A percentile compares a stretch with the other conserved stretches of the same genome.
These are phyloP conservation scores for Myotisia sp. DNA, from an alignment of 2,329 filamentous ascomycete genomes.

Conservation along the genomic window DNA sequence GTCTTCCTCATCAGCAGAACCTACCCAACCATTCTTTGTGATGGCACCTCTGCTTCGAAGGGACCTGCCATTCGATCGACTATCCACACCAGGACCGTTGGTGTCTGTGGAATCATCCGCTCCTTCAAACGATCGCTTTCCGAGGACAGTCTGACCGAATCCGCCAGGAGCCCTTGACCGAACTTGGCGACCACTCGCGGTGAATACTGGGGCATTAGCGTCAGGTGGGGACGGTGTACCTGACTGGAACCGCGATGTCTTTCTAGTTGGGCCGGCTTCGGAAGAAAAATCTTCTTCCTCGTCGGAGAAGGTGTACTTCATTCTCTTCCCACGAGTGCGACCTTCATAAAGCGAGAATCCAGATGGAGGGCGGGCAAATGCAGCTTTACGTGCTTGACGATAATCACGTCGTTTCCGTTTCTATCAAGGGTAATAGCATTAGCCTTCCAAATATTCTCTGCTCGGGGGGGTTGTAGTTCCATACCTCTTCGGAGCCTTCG, in stretches of 20 bases:
- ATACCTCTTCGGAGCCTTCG: slow-evolving; percentile 79
- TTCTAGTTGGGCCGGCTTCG: slow-evolving; percentile 51
- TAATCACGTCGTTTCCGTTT: slow-evolving; percentile 92
- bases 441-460: slow-evolving; percentile 1
- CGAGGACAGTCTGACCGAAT: slow-evolving; percentile 43
- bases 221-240: slow-evolving; percentile 60
- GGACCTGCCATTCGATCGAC: slow-evolving; percentile 27
- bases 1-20: slow-evolving; percentile 42
- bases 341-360: slow-evolving; percentile 93
- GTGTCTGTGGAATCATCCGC: slow-evolving; percentile 31
- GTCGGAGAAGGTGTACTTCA: slow-evolving; percentile 92
- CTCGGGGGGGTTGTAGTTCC: slow-evolving; percentile 13
- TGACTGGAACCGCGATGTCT: slow-evolving; percentile 50
- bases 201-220: slow-evolving; percentile 49
- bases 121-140: slow-evolving; percentile 36
- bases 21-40: neutral
- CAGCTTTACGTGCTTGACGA: slow-evolving; percentile 67
- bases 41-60: slow-evolving; percentile 19
- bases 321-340: slow-evolving; percentile 84
- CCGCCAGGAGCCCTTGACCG: slow-evolving; percentile 38
- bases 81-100: slow-evolving; percentile 30
- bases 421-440: slow-evolving; percentile 30
- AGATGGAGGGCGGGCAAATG: slow-evolving; percentile 73
- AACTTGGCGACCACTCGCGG: slow-evolving; percentile 77
- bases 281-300: slow-evolving; percentile 57